A percentile compares a stretch with the other conserved stretches of the same genome.
Conservation (phyloP, 805 yeast genomes). For the Sporopachydermia quercuum region DNA sequence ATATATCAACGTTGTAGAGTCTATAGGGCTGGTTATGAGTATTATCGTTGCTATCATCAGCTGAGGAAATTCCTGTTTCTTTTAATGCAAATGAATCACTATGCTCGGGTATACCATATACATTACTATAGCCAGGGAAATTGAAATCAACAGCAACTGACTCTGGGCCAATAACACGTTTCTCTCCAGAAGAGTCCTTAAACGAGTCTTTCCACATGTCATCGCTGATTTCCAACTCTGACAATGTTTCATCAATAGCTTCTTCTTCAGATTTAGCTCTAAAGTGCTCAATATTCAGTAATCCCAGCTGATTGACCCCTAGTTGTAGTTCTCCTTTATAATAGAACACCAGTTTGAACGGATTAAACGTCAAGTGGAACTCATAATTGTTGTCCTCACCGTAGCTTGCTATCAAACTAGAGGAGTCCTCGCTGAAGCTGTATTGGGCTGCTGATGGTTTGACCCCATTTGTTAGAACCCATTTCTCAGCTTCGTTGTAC, state of each 20-base stretch:
- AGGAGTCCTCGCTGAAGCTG: slow-evolving; percentile 4
- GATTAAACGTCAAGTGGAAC: slow-evolving; percentile 28
- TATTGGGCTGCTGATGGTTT: slow-evolving; percentile 8
- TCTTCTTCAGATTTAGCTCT: slow-evolving; percentile 28
- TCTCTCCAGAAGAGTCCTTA: slow-evolving; percentile 35
- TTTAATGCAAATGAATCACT: slow-evolving; percentile 65
- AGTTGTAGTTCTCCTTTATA: slow-evolving; percentile 33
- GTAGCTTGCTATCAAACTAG: slow-evolving; percentile 14
- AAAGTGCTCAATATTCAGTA: slow-evolving; percentile 75
- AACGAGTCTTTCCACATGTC: slow-evolving; percentile 63
- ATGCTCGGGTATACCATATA: slow-evolving; percentile 96
- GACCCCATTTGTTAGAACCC: slow-evolving; percentile 32
- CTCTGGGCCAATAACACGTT: slow-evolving; percentile 66
- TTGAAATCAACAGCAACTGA: slow-evolving; percentile 69
- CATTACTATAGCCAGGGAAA: slow-evolving; percentile 42
- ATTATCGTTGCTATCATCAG: slow-evolving; percentile 13
- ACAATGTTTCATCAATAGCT: slow-evolving; percentile 22
- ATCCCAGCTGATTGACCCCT: slow-evolving; percentile 49
- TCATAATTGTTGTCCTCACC: slow-evolving; percentile 26
- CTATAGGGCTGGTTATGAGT: slow-evolving; percentile 58
- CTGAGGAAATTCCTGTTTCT: slow-evolving; percentile 35
- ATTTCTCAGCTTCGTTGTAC: slow-evolving; percentile 41
- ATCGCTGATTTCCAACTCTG: slow-evolving; percentile 46
- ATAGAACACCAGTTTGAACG: slow-evolving; percentile 35
- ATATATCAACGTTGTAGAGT: slow-evolving; percentile 83